Percentiles rank a stretch among this genome's conserved stretches.
Conservation (phyloP, 2,329 filamentous ascomycete genomes). For the Aureobasidium lini region DNA sequence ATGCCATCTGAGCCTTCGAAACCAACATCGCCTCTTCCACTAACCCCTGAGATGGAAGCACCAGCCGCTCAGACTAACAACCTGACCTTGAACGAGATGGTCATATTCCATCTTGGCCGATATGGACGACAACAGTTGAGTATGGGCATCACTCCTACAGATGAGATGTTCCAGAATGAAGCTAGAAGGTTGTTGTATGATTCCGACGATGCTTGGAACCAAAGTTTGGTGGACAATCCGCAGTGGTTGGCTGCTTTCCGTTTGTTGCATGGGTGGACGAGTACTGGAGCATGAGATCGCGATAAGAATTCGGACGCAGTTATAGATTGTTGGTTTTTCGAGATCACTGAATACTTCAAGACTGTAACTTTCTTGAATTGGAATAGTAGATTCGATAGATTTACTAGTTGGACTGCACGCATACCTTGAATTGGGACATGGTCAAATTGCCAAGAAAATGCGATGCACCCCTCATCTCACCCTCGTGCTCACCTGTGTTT, state of each 20-base stretch:
- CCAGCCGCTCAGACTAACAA: neutral
- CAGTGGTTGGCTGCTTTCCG: slow-evolving; percentile 41
- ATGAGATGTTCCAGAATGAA: slow-evolving; percentile 43
- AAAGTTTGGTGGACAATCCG: slow-evolving; percentile 31
- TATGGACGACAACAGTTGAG: slow-evolving; percentile 35
- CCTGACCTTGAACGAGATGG: slow-evolving; percentile 38
- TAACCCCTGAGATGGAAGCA: slow-evolving; percentile 1
- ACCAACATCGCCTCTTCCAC: slow-evolving; percentile 1
- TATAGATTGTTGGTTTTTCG: no score
- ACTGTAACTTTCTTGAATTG: no score
- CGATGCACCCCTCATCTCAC: neutral
- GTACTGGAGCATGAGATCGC: neutral
- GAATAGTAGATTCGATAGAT: no score
- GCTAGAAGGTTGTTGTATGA: slow-evolving; percentile 42
- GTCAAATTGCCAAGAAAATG: neutral
- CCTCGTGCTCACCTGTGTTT: neutral
- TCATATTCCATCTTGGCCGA: slow-evolving; percentile 39
- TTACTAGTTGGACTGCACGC: neutral
- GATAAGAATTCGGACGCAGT: no score
- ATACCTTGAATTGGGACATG: neutral
- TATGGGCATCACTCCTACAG: slow-evolving; percentile 36
- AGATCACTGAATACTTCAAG: no score
- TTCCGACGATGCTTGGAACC: slow-evolving; percentile 43
- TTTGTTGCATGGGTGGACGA: slow-evolving; percentile 18
- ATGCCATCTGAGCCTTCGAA: neutral